Conservation (phyloP, 2,329 filamentous ascomycete species). For the Apiospora aurea region DNA sequence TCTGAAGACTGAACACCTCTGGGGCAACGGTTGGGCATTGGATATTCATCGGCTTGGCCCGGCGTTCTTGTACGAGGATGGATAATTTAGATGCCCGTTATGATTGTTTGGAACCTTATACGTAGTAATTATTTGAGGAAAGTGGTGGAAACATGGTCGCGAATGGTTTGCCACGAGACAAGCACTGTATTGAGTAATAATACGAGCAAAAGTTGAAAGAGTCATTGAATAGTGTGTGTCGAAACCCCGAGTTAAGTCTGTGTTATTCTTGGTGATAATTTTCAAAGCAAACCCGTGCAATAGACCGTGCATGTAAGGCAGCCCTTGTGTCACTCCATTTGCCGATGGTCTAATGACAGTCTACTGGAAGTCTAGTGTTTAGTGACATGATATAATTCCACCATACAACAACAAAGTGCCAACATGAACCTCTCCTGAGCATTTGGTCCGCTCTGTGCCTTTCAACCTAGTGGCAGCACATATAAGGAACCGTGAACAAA, state of each 20-base stretch:
- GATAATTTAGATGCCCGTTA: slow-evolving; percentile 5
- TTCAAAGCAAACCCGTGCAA: too few relatives aligned
- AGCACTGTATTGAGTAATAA: slow-evolving; percentile 4
- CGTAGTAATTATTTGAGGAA: background rate
- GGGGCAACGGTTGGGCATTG: background rate
- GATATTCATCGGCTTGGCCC: background rate
- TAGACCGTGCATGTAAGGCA: background rate
- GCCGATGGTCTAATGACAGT: background rate
- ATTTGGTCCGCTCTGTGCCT: background rate
- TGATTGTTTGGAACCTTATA: slow-evolving; percentile 8
- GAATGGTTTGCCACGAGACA: background rate
- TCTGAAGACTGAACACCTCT: background rate
- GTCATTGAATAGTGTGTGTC: too few relatives aligned
- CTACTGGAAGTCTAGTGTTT: background rate
- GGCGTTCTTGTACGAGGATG: slow-evolving; percentile 1
- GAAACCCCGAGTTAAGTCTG: too few relatives aligned
- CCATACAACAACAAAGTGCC: background rate
- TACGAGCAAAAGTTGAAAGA: background rate
- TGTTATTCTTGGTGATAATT: too few relatives aligned
- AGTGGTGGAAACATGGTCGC: background rate
- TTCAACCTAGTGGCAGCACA: too few relatives aligned
- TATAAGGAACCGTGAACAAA: background rate
- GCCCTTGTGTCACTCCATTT: background rate
- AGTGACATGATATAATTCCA: background rate
- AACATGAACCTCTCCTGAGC: background rate